Conservation (phyloP, 2,329 filamentous ascomycete species). For the Macroventuria anomochaeta region DNA sequence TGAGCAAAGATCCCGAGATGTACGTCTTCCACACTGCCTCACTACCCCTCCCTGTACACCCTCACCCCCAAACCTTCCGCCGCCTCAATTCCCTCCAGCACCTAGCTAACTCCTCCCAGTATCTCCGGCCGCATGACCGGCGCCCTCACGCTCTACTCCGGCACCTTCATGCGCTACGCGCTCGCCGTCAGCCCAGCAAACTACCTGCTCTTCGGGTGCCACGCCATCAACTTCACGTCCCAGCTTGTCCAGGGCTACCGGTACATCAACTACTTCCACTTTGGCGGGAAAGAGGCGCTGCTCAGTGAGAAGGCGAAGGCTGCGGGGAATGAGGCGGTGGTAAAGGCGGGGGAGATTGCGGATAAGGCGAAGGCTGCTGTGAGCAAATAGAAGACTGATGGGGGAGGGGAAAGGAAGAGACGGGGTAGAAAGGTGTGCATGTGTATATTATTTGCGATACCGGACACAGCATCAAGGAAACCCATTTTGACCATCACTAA, state of each 20-base stretch:
- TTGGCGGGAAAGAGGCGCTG: slow-evolving; percentile 54
- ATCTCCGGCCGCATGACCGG: slow-evolving; percentile 70
- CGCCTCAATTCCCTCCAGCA: no score
- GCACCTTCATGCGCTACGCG: slow-evolving; percentile 71
- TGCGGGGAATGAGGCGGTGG: slow-evolving; percentile 3
- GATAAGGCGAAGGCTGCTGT: neutral
- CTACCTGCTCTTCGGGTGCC: slow-evolving; percentile 72
- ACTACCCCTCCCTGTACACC: neutral
- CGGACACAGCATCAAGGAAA: neutral
- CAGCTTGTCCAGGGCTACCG: slow-evolving; percentile 68
- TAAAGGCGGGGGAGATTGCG: neutral
- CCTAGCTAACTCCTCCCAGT: slow-evolving; percentile 50
- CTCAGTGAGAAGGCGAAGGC: slow-evolving; percentile 35
- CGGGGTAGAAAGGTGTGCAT: no score
- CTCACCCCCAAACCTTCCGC: neutral
- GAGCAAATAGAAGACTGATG: neutral
- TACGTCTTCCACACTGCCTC: slow-evolving; percentile 35
- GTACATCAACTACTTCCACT: slow-evolving; percentile 66
- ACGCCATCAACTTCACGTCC: slow-evolving; percentile 68
- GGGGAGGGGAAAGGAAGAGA: no score
- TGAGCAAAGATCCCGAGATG: slow-evolving; percentile 61
- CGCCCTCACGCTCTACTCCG: slow-evolving; percentile 66
- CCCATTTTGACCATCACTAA: no score
- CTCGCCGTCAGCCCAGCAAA: slow-evolving; percentile 68
- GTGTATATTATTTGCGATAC: neutral